These are phyloP conservation scores for Eragrostis tef DNA, from an alignment of 202 grass and related monocot genomes.

Conservation along the genomic window DNA sequence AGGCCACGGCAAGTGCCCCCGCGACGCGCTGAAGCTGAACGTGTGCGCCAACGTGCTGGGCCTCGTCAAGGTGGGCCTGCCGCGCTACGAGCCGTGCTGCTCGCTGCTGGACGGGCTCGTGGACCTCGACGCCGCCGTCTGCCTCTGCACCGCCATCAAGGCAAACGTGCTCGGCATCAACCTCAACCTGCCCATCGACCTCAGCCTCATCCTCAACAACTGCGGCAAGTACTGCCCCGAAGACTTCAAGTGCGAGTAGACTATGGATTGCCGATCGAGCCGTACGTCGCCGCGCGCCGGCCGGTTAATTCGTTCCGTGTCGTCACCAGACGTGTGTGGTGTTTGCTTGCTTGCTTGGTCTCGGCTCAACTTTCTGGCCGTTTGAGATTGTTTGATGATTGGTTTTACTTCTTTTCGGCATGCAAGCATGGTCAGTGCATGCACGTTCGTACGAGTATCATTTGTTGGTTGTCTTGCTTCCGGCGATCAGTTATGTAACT, in stretches of 20 bases:
- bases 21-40: constrained; percentile 58
- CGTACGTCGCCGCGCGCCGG: no score
- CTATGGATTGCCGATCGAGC: no score
- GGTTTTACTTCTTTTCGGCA: no score
- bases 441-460: no score
- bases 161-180: constrained; percentile 58
- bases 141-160: constrained; percentile 70
- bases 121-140: constrained; percentile 54
- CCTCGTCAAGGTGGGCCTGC: constrained; percentile 52
- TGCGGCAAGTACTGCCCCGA: constrained; percentile 49
- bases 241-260: constrained; percentile 49
- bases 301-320: no score
- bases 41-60: constrained; percentile 60
- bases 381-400: no score
- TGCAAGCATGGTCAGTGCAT: no score
- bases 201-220: constrained; percentile 61
- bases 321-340: no score
- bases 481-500: no score
- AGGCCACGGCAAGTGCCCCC: constrained; percentile 48
- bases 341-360: no score
- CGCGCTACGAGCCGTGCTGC: constrained; percentile 47
- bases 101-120: constrained; percentile 36
- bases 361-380: no score
- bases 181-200: constrained; percentile 54
- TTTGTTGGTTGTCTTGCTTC: no score